phyloP scores from a whole-genome alignment of 306 rosid genomes.

The Dryas drummondii region DNA sequence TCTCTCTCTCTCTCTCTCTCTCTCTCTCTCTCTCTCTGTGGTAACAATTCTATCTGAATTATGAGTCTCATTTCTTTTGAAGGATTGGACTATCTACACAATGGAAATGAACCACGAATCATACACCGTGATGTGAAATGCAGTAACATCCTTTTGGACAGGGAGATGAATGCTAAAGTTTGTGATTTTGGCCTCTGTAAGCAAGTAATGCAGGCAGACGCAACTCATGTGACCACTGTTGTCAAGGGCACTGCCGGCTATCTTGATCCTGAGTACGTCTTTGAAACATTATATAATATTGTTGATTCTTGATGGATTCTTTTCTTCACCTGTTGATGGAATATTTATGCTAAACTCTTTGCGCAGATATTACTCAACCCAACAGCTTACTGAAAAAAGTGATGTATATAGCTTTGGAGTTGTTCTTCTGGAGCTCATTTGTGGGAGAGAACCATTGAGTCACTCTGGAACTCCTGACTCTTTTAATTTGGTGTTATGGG shows the following conservation, averaged over 20 bases:
- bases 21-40: no score
- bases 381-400: conserved; percentile 85
- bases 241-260: conserved; percentile 97
- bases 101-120: conserved; percentile 86
- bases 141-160: conserved; percentile 82
- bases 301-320: neutral
- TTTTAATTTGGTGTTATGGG: conserved; percentile 95
- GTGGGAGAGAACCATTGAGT: conserved; percentile 89
- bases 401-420: conserved; percentile 94
- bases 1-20: no score
- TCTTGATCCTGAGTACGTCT: conserved; percentile 91
- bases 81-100: conserved; percentile 95
- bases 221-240: conserved; percentile 89
- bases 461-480: conserved; percentile 89
- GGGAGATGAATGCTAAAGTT: conserved; percentile 86
- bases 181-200: conserved; percentile 94
- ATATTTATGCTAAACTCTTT: neutral
- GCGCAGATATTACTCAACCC: conserved; percentile 78
- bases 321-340: neutral
- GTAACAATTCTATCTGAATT: conserved; percentile 1
- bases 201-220: conserved; percentile 69
- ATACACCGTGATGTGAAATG: conserved; percentile 95
- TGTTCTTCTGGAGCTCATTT: conserved; percentile 87
- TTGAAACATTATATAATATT: neutral
- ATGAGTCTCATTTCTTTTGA: conserved; percentile 18